A percentile compares a stretch with the other conserved stretches of the same genome.
phyloP scores from a whole-genome alignment of 192 early-diverging fungal species.

The Coemansia sp. region DNA sequence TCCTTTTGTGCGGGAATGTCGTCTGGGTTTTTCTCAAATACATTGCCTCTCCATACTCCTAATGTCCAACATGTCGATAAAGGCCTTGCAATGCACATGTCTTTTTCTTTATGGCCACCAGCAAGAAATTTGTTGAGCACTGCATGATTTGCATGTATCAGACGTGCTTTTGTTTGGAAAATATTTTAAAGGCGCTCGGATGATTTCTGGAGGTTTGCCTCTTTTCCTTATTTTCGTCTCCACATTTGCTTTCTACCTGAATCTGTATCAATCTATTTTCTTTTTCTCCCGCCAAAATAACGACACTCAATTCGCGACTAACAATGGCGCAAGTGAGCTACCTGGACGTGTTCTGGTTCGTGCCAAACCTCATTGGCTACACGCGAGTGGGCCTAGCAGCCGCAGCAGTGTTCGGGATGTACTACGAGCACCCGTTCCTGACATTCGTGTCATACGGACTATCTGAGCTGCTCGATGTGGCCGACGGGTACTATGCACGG shows the following conservation, averaged over 20 bases:
- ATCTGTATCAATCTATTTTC: not conserved
- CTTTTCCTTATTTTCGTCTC: not conserved
- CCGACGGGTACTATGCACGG: slow-evolving; percentile 93
- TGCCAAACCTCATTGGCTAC: slow-evolving; percentile 70
- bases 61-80: not conserved
- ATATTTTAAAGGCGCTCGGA: not conserved
- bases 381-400: slow-evolving; percentile 76
- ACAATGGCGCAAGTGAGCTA: slow-evolving; percentile 12
- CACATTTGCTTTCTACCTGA: not conserved
- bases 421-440: slow-evolving; percentile 59
- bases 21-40: not conserved
- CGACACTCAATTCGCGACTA: not conserved
- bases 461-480: slow-evolving; percentile 91
- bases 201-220: not conserved
- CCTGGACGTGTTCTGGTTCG: slow-evolving; percentile 40
- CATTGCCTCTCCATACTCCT: not conserved
- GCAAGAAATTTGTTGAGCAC: not conserved
- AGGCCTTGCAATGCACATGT: not conserved
- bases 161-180: not conserved
- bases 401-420: slow-evolving; percentile 76
- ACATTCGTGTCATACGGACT: slow-evolving; percentile 80
- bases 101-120: not conserved
- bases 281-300: not conserved
- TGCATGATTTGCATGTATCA: not conserved
- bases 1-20: not conserved